Conservation (phyloP, 495 filamentous ascomycete species). For the Collariella sp. region DNA sequence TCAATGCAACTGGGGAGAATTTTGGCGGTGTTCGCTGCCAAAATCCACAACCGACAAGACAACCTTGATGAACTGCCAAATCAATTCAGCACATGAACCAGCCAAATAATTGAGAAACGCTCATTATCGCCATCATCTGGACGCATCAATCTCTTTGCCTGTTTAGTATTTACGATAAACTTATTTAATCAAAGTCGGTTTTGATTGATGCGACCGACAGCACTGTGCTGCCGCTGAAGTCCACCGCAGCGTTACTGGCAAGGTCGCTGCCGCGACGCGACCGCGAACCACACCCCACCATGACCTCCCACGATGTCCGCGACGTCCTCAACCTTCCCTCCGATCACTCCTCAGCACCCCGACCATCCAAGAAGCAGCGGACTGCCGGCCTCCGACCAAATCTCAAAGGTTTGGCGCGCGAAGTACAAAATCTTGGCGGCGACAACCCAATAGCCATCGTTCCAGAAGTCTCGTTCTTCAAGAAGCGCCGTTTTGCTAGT, state of each 20-base stretch:
- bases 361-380: conserved; percentile 72
- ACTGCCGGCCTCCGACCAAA: conserved; percentile 57
- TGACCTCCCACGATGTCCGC: conserved; percentile 76
- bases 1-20: not conserved
- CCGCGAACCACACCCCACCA: conserved; percentile 29
- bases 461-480: conserved; percentile 37
- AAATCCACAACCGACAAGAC: not conserved
- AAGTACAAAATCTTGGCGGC: conserved; percentile 50
- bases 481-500: conserved; percentile 41
- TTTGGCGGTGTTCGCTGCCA: conserved; percentile 14
- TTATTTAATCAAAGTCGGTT: not conserved
- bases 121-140: not conserved
- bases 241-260: not conserved
- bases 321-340: conserved; percentile 80
- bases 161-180: not conserved
- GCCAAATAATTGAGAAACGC: not conserved
- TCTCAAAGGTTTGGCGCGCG: conserved; percentile 48
- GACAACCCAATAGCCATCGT: conserved; percentile 43
- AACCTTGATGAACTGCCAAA: conserved; percentile 1
- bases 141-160: not conserved
- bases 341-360: conserved; percentile 44
- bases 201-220: not conserved
- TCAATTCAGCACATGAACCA: not conserved
- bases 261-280: conserved; percentile 12
- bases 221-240: not conserved